A percentile compares a stretch with the other conserved stretches of the same genome.
Evolutionary conservation across 179 eudicot species (phyloP).

Genomic region (Silene noctiflora): DNA sequence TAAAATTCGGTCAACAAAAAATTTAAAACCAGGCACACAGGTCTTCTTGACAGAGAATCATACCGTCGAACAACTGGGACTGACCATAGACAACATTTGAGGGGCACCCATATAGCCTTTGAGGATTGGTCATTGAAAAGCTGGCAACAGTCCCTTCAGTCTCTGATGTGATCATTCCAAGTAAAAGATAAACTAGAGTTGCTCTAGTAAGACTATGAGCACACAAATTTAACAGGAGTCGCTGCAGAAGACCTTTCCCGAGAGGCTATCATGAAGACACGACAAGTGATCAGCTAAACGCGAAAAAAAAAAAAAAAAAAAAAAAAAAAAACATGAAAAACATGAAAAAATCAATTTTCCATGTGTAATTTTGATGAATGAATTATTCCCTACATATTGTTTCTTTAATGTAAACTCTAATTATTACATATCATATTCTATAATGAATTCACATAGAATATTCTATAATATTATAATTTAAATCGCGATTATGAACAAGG

Average conservation of each 20-base stretch:
- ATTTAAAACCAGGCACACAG: background rate
- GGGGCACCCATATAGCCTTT: constrained; percentile 92
- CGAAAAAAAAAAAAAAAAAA: no score
- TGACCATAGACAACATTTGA: constrained; percentile 86
- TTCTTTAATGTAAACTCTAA: no score
- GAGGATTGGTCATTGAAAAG: constrained; percentile 54
- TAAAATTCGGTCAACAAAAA: constrained; percentile 21
- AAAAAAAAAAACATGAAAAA: no score
- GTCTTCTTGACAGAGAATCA: constrained; percentile 8
- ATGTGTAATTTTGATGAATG: no score
- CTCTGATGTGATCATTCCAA: constrained; percentile 71
- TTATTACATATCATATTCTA: no score
- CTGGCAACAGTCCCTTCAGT: constrained; percentile 44
- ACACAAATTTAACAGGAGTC: constrained; percentile 80
- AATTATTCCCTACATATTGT: no score
- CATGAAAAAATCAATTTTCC: no score
- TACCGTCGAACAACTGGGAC: constrained; percentile 87
- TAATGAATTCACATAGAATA: no score
- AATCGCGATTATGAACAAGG: no score
- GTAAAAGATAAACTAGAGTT: constrained; percentile 61
- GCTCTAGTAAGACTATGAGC: constrained; percentile 83
- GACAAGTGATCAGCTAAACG: background rate
- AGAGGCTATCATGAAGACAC: constrained; percentile 62
- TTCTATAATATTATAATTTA: no score
- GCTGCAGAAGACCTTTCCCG: constrained; percentile 93